Evolutionary conservation across 225 moss, liverwort and hornwort species (phyloP).

Genomic region (Physcomitrium patens): DNA sequence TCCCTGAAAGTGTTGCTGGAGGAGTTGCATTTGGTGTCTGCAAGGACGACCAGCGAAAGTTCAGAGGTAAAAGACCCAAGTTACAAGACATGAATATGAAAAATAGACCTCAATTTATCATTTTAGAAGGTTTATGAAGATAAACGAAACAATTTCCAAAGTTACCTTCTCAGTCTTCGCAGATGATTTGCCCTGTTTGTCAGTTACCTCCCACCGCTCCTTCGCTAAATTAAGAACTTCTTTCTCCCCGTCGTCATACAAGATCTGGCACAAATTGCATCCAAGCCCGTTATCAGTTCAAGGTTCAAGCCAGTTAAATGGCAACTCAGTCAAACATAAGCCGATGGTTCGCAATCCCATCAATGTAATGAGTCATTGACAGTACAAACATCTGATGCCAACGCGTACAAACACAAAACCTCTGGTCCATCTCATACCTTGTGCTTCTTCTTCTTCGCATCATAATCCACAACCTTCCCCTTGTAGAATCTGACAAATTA

Average conservation of each 20-base stretch:
- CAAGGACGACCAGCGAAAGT: conserved; percentile 18
- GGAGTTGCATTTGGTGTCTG: conserved; percentile 45
- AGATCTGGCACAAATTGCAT: conserved; percentile 49
- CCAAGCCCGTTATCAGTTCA: conserved; percentile 12
- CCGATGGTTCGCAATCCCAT: background rate
- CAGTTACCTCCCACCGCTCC: conserved; percentile 74
- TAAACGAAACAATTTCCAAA: background rate
- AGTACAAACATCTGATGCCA: background rate
- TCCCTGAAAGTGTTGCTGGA: conserved; percentile 47
- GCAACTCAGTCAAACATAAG: background rate
- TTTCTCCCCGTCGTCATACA: conserved; percentile 84
- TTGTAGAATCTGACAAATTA: conserved; percentile 75
- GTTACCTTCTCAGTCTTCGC: conserved; percentile 58
- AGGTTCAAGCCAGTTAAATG: background rate
- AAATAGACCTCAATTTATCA: background rate
- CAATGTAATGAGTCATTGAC: background rate
- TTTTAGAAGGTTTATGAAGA: background rate
- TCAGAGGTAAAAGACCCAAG: background rate
- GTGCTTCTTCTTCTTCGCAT: conserved; percentile 89
- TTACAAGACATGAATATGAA: too few species aligned
- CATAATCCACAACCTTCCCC: conserved; percentile 70
- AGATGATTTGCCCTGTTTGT: conserved; percentile 48
- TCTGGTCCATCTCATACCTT: conserved; percentile 51
- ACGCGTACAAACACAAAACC: background rate
- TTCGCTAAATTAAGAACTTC: conserved; percentile 67